These are phyloP conservation scores for Sporothrix inflata DNA, from an alignment of 2,329 filamentous ascomycete genomes.

Conservation along the genomic window DNA sequence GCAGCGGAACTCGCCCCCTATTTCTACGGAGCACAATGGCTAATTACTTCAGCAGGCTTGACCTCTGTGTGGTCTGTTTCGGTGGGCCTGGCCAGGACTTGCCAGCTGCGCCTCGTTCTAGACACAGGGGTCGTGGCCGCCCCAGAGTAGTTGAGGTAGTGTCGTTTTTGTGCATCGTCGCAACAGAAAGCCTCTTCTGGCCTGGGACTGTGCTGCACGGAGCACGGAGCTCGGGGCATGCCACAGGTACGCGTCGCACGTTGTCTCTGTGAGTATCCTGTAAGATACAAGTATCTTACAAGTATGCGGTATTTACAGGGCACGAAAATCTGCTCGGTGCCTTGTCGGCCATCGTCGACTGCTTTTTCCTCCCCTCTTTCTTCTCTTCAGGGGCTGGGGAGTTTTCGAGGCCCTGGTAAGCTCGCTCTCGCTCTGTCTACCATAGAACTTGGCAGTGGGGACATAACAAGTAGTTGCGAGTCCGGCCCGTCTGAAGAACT, in stretches of 20 bases:
- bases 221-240: constrained; percentile 3
- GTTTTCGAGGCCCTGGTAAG: neutral
- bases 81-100: constrained; percentile 1
- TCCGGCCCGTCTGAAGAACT: neutral
- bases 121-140: neutral
- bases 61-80: constrained; percentile 19
- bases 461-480: neutral
- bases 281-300: no score
- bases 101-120: constrained; percentile 22
- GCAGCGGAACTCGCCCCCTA: neutral
- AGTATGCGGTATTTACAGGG: constrained; percentile 16
- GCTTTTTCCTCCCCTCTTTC: neutral
- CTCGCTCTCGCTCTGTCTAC: neutral
- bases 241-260: constrained; percentile 2
- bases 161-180: constrained; percentile 13
- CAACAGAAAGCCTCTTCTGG: neutral
- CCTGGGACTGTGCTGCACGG: neutral
- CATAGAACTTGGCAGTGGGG: constrained; percentile 3
- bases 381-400: neutral
- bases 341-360: neutral
- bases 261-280: neutral
- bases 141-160: neutral
- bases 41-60: constrained; percentile 18
- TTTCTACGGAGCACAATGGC: constrained; percentile 14
- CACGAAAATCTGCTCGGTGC: neutral